Evolutionary conservation across 2,329 filamentous ascomycete species (phyloP).

Genomic region (Cryoendolithus antarcticus): DNA sequence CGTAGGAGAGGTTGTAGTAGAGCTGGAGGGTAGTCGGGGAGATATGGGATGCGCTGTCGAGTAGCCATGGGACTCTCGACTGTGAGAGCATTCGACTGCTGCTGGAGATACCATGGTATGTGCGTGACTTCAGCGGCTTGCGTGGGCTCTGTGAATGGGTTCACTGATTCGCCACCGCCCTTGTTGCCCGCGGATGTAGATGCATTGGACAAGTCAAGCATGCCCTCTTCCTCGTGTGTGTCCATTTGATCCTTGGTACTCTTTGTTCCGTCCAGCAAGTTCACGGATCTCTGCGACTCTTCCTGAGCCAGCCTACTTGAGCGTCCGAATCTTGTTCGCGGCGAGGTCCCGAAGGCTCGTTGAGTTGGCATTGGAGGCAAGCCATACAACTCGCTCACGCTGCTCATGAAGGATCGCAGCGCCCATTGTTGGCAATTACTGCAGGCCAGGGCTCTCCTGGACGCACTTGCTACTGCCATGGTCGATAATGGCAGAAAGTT

Average conservation of each 20-base stretch:
- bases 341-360: too few species aligned
- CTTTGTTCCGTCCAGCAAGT: too few species aligned
- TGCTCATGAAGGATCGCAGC: slow-evolving; percentile 19
- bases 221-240: too few species aligned
- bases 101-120: slow-evolving; percentile 78
- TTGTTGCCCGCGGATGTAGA: too few species aligned
- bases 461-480: slow-evolving; percentile 9
- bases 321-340: too few species aligned
- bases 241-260: too few species aligned
- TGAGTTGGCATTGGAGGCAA: too few species aligned
- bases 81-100: slow-evolving; percentile 22
- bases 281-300: too few species aligned
- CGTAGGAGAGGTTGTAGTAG: slow-evolving; percentile 64
- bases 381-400: slow-evolving; percentile 10
- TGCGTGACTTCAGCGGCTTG: slow-evolving; percentile 7
- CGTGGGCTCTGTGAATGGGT: not conserved
- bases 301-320: too few species aligned
- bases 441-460: slow-evolving; percentile 10
- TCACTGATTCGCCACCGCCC: too few species aligned
- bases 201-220: too few species aligned
- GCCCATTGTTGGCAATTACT: slow-evolving; percentile 15
- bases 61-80: slow-evolving; percentile 34
- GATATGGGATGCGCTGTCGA: slow-evolving; percentile 46
- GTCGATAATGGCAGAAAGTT: not conserved
- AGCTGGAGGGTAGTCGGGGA: slow-evolving; percentile 57